Percentiles rank a stretch among this genome's conserved stretches.
Conservation (phyloP, 371 early-diverging fungal genomes). For the Fennellomyces sp. region DNA sequence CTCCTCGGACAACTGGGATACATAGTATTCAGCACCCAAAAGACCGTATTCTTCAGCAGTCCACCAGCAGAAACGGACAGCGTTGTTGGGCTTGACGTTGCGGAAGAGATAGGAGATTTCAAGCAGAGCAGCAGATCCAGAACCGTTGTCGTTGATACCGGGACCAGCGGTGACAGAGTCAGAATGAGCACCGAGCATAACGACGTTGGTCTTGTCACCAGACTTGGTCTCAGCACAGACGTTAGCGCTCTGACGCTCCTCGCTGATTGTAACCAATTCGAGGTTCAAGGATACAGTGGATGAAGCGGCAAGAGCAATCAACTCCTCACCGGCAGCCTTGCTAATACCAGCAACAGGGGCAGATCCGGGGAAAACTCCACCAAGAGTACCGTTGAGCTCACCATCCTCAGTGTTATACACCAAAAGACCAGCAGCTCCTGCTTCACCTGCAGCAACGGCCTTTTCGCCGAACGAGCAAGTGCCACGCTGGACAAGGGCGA, state of each 20-base stretch:
- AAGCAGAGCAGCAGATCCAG: conserved; percentile 64
- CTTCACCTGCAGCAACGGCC: conserved; percentile 31
- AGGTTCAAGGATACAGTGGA: background rate
- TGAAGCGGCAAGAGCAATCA: background rate
- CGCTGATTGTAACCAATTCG: conserved; percentile 3
- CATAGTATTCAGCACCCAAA: conserved; percentile 66
- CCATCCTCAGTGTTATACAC: conserved; percentile 35
- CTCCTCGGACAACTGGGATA: conserved; percentile 22
- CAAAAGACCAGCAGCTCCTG: conserved; percentile 53
- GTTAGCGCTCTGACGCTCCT: conserved; percentile 12
- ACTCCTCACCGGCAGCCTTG: conserved; percentile 1
- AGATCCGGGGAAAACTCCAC: background rate
- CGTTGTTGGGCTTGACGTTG: conserved; percentile 18
- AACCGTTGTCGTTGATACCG: conserved; percentile 75
- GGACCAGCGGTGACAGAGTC: conserved; percentile 70
- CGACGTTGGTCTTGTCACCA: conserved; percentile 17
- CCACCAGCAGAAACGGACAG: conserved; percentile 69
- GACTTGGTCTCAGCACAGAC: conserved; percentile 21
- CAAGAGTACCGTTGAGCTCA: conserved; percentile 11
- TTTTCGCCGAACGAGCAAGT: conserved; percentile 56
- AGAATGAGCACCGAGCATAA: conserved; percentile 24
- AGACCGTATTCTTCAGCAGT: conserved; percentile 61
- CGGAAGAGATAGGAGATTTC: conserved; percentile 52
- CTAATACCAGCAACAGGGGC: conserved; percentile 9
- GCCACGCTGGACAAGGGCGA: conserved; percentile 57